Percentiles rank a stretch among this genome's conserved stretches.
These are phyloP conservation scores for Trichosanthes truncata DNA, from an alignment of 306 rosid genomes.

Conservation along the genomic window DNA sequence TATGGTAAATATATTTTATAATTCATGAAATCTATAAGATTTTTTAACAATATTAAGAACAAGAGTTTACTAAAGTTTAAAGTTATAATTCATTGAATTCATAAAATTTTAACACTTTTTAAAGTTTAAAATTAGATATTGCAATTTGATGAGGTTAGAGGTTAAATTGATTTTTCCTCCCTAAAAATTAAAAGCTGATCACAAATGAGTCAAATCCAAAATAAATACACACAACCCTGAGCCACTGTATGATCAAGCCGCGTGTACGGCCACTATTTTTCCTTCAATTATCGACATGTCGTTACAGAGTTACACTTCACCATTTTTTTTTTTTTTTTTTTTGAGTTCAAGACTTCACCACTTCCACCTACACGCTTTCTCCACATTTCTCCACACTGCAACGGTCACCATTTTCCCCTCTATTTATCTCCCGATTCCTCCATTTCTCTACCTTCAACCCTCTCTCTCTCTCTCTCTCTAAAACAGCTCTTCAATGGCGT, in stretches of 20 bases:
- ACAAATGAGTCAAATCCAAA: background rate
- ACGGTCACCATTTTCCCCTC: background rate
- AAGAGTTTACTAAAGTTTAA: too few relatives aligned
- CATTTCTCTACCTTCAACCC: background rate
- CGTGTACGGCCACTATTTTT: background rate
- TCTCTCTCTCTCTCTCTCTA: background rate
- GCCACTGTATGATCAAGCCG: background rate
- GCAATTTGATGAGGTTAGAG: too few relatives aligned
- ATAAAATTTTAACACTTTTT: too few relatives aligned
- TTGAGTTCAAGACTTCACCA: background rate
- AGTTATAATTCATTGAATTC: too few relatives aligned
- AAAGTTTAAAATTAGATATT: too few relatives aligned
- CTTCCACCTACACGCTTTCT: background rate
- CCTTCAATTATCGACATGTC: background rate
- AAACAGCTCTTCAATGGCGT: constrained; percentile 23
- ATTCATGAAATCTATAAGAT: too few relatives aligned
- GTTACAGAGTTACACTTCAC: too few relatives aligned
- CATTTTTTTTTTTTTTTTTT: too few relatives aligned
- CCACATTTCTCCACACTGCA: background rate
- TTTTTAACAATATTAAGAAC: too few relatives aligned
- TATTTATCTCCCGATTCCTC: background rate
- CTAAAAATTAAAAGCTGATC: too few relatives aligned
- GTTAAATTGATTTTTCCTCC: too few relatives aligned
- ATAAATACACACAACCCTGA: background rate
- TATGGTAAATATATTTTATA: too few relatives aligned